Percentiles rank a stretch among this genome's conserved stretches.
Evolutionary conservation across 1,284 basidiomycete species (phyloP).

Genomic region (Tilletiopsis washingtonensis): DNA sequence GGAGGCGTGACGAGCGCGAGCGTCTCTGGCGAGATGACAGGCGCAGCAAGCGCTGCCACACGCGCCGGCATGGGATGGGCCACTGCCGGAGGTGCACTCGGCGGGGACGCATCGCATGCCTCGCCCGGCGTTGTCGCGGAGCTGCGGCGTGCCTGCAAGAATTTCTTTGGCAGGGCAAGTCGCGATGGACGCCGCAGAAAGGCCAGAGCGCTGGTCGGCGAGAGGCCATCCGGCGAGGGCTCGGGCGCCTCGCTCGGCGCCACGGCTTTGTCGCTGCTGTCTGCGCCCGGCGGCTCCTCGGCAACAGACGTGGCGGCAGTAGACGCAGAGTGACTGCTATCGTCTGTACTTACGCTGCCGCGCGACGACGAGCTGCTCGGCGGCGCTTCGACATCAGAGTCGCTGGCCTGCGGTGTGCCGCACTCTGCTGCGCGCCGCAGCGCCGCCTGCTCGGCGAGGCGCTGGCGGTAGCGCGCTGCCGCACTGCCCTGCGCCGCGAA

Average conservation of each 20-base stretch:
- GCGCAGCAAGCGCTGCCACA: not conserved
- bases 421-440: not conserved
- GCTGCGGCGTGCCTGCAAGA: not conserved
- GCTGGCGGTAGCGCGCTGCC: not conserved
- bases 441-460: not conserved
- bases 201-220: not conserved
- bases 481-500: not conserved
- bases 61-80: not conserved
- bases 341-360: not conserved
- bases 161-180: too few species aligned
- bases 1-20: not conserved
- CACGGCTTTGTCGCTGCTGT: not conserved
- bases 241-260: not conserved
- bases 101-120: not conserved
- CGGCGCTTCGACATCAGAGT: not conserved
- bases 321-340: too few species aligned
- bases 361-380: not conserved
- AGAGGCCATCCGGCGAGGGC: not conserved
- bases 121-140: not conserved
- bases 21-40: not conserved
- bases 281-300: too few species aligned
- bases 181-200: not conserved
- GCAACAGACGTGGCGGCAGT: not conserved
- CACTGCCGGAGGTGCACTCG: not conserved
- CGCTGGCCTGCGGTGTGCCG: not conserved